Base-by-base conservation (phyloP, 768 basidiomycete genomes). In the Boletus sensibilis region DNA sequence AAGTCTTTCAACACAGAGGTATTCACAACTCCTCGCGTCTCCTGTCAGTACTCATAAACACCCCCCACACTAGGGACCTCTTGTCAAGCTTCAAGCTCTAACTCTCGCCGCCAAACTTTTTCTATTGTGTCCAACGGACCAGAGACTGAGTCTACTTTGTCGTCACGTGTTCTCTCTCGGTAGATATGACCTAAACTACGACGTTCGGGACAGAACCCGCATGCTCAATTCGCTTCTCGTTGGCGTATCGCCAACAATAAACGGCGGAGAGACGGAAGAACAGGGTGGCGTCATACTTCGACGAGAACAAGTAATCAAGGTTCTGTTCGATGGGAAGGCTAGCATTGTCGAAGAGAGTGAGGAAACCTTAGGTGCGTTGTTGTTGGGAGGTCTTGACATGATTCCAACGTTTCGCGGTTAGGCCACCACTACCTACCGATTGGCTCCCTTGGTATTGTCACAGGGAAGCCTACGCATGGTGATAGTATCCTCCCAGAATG, bases 121-220 rank as follows among this genome's bases (percentile, higher is more conserved):
- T 53, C 81, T 90, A 20, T 75, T 94, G 27, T 82, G 79, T 49
- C 83, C 86, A n/a, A 68, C 74, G 18, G 76, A 84, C 63, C 65
- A 67, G 52, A 76, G 75, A 20, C 59, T 92, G 0, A 70, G 67
- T 2, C 78, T 86, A 9, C 76, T 94, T 42, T 78, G 77, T 55
- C 79, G 78, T 45, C 91, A 98, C 67, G 82, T 94, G 20, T 83
- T 97, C 56, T 81, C 83, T 2, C 81, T 97, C 20, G 95, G 94
- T 2, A 81, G 89, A 53, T 98, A 95, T 72, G 97, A 99, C 72
- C 64, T 75, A 20, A 85, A 89, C 65, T 96, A 92, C 71, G 93
- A 97, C 64, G 88, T 98, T 34, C 82, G 97, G 33, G 97, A 98
- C 69, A 86, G 95, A 25, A 87, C 85, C 5, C 82, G 96, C 49